Evolutionary conservation across 306 rosid species (phyloP), one percentile per base, ranked within the genome.

Genomic region (Rubus idaeus): DNA sequence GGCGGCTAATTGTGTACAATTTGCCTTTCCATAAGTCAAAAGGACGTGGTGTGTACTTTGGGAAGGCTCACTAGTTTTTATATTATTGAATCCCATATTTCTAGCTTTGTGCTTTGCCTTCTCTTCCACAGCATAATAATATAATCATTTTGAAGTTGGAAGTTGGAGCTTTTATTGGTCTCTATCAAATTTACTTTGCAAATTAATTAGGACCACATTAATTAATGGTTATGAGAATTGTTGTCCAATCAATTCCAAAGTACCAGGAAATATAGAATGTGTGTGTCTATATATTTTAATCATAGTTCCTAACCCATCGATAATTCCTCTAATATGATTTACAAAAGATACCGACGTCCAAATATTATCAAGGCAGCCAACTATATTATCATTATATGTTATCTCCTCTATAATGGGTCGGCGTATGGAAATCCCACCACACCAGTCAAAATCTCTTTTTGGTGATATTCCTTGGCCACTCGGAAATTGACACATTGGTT

Each of bases 361-460:
- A 30, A 30, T 30, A 30, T 30, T 17, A 26, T 16, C 65, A 10
- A 11, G 65, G 39, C 17, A n/a, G 20, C 68, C 68, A 35, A 57
- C 64, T 10, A 58, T 21, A n/a, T 26, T 23, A 58, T 58, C 39
- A 21, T 23, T 44, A 5, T 10, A 62, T 13, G 68, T 62, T 12
- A 14, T 62, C 68, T 58, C 65, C 16, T 58, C 65, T 62, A 62
- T 62, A 62, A 62, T 62, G 68, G 68, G 68, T 62, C 68, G 68
- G 68, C 11, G 67, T 13, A 5, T 62, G 20, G 35, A 30, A 6
- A 30, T 62, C 44, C 68, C 44, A 62, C 44, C 68, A 58, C 68
- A 35, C 68, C 12, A 62, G 9, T 35, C n/a, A 35, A 6, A 62
- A 6, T 30, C 35, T 35, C 44, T 30, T 61, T 61, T 30, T 13